Conservation (phyloP, 345 rosid genomes). For the Rhizophora apiculata region DNA sequence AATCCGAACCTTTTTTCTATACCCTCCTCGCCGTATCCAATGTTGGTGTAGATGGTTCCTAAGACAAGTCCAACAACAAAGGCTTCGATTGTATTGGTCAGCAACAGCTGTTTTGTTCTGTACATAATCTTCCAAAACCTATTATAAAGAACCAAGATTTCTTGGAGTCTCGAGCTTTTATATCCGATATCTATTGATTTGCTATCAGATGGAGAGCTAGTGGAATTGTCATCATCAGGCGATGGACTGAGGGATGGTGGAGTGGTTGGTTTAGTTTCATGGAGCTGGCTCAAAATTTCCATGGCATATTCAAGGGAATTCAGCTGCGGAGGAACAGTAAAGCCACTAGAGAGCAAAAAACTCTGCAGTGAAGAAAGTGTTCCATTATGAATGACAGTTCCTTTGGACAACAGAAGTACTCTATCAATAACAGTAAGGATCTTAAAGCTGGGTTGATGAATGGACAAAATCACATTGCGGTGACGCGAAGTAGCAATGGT, state of each 20-base stretch:
- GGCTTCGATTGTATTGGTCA: constrained; percentile 76
- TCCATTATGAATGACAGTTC: constrained; percentile 75
- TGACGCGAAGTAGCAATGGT: constrained; percentile 59
- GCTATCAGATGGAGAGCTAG: not conserved
- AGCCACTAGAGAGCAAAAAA: constrained; percentile 56
- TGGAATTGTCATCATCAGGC: constrained; percentile 5
- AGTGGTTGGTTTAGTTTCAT: constrained; percentile 24
- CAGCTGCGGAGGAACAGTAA: constrained; percentile 80
- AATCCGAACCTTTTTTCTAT: constrained; percentile 80
- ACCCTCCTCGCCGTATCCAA: constrained; percentile 65
- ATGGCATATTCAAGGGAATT: constrained; percentile 81
- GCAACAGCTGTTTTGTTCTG: constrained; percentile 77
- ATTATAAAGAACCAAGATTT: constrained; percentile 47
- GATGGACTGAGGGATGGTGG: constrained; percentile 21
- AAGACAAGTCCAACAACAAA: constrained; percentile 88
- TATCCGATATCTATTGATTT: constrained; percentile 26
- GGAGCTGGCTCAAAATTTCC: constrained; percentile 72
- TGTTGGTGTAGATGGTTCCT: constrained; percentile 80
- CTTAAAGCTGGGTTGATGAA: constrained; percentile 97
- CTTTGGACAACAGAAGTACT: constrained; percentile 64
- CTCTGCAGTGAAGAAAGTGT: constrained; percentile 48
- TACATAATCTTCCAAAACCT: constrained; percentile 82
- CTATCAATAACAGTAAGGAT: constrained; percentile 67
- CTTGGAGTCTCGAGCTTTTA: constrained; percentile 58
- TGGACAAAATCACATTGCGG: constrained; percentile 72